These are phyloP conservation scores for Aspergillus eucalypticola DNA, from an alignment of 2,329 filamentous ascomycete species.

Conservation along the genomic window DNA sequence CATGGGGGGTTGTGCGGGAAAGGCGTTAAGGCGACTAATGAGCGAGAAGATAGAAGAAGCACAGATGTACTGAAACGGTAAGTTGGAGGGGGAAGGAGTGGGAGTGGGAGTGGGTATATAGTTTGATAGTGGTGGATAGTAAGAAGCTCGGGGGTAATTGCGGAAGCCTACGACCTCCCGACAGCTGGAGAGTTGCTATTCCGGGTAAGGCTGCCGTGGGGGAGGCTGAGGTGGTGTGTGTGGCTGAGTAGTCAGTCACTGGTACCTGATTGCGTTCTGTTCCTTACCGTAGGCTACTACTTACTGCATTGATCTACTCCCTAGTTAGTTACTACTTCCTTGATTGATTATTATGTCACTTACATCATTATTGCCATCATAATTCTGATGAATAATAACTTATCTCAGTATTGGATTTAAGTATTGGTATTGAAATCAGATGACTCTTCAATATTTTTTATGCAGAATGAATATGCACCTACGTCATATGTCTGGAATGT, in stretches of 20 bases:
- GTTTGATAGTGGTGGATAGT: background rate
- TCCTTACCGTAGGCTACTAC: no score
- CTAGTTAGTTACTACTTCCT: no score
- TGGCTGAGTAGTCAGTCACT: background rate
- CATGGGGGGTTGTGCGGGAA: slow-evolving; percentile 23
- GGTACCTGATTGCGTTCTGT: no score
- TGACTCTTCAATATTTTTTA: no score
- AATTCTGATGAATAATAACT: no score
- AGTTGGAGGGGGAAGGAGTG: background rate
- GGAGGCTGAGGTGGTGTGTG: slow-evolving; percentile 3
- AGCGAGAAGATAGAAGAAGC: background rate
- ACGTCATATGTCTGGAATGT: no score
- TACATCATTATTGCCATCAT: no score
- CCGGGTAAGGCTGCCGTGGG: slow-evolving; percentile 2
- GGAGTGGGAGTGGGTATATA: background rate
- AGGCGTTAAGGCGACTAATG: background rate
- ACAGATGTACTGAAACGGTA: background rate
- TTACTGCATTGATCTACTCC: no score
- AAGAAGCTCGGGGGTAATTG: background rate
- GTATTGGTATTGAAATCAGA: no score
- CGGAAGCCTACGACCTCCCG: background rate
- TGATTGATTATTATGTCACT: no score
- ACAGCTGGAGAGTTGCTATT: background rate
- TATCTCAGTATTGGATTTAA: no score
- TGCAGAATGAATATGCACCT: no score